Evolutionary conservation across 2,329 filamentous ascomycete genomes (phyloP).

Genomic region (Curvularia hawaiiensis): DNA sequence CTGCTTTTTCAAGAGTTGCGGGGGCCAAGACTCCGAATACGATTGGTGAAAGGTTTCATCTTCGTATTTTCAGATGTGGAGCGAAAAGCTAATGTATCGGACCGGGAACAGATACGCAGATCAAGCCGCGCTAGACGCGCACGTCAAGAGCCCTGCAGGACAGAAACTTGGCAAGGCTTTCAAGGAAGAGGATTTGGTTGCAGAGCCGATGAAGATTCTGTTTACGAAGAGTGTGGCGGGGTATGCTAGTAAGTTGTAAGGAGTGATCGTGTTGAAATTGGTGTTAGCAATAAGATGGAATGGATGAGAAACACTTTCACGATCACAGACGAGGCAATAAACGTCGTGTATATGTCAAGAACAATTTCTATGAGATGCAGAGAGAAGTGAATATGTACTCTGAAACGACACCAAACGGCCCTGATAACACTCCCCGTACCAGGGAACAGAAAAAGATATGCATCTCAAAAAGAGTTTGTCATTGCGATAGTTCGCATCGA

Average conservation of each 20-base stretch:
- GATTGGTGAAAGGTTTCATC: no score
- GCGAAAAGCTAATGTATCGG: not conserved
- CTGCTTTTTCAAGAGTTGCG: no score
- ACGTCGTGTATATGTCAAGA: not conserved
- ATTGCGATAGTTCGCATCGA: not conserved
- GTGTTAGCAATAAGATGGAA: not conserved
- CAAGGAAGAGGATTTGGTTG: slow-evolving; percentile 40
- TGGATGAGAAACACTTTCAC: no score
- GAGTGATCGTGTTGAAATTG: not conserved
- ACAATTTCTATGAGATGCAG: not conserved
- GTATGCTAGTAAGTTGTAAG: slow-evolving; percentile 18
- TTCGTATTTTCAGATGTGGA: not conserved
- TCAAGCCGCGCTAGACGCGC: slow-evolving; percentile 32
- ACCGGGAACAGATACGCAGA: slow-evolving; percentile 26
- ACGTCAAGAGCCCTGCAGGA: slow-evolving; percentile 31
- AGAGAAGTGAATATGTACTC: not conserved
- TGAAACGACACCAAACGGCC: not conserved
- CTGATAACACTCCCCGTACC: not conserved
- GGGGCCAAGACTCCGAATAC: no score
- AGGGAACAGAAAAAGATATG: not conserved
- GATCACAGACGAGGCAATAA: not conserved
- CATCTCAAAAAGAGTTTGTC: not conserved
- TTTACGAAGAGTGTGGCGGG: slow-evolving; percentile 40
- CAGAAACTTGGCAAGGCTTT: slow-evolving; percentile 28
- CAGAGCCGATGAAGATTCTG: slow-evolving; percentile 34